Base-by-base conservation (phyloP, 2,329 filamentous ascomycete species). In the Bipolaris gigantea region DNA sequence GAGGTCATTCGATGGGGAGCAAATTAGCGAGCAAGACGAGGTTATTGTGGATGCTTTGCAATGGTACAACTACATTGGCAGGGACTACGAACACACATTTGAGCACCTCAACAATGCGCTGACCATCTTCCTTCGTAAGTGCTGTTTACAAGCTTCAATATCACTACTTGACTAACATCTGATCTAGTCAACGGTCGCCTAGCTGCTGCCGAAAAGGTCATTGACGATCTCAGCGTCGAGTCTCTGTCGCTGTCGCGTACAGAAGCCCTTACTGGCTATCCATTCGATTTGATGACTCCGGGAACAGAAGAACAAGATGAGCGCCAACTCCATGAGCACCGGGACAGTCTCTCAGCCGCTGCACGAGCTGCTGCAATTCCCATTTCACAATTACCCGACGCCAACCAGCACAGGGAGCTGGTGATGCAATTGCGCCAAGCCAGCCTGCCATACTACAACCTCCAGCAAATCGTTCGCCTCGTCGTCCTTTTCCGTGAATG, bases 61-160 rank as follows among this genome's bases (percentile, higher is more conserved):
- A 68, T 97, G 93, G 92, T 87, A 93, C 71, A 77, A 90, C 53
- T 81, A 90, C 51, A 83, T 93, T 8, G 84, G 89, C 45, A 87
- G 84, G n/a, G 63, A 72, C 9, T 61, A 60, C 27, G 56, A 82
- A 15, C 81, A 87, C 53, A 86, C 90, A 19, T 90, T 93, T 64
- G 75, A 79, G 16, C 80, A 85, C 51, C 86, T 90, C 38, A 83
- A 84, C 27, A 82, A 85, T 63, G 83, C 92, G n/a, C 90, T 96
- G 76, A 89, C 89, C 67, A 86, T 87, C 56, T 92, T 97, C 67
- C 81, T 96, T 42, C 83, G 91, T 95, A 84, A 80, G 90, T 51
- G 83, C n/a, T 5, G 9, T 35, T 9, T 7, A 25, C 25, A 8
- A 40, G 16, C 11, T 13, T 13, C 30, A 35, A 19, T 42, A 11